phyloP scores from a whole-genome alignment of 305 asterid species.

The Fraxinus platypoda region DNA sequence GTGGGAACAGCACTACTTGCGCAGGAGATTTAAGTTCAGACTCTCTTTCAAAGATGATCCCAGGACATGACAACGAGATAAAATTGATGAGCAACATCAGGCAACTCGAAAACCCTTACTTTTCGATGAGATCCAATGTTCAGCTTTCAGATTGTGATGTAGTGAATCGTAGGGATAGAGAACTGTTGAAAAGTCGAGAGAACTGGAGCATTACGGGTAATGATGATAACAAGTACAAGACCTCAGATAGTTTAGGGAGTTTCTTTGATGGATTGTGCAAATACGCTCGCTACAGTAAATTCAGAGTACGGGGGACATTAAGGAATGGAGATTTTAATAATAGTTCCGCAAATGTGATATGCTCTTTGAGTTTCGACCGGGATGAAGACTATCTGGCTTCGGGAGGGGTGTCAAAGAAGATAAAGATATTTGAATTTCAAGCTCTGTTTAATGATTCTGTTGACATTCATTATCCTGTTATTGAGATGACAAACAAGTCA shows the following conservation, averaged over 20 bases:
- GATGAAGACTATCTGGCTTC: constrained; percentile 91
- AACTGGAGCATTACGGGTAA: constrained; percentile 35
- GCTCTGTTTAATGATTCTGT: constrained; percentile 69
- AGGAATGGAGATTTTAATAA: constrained; percentile 71
- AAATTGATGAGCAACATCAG: constrained; percentile 56
- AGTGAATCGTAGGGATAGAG: constrained; percentile 43
- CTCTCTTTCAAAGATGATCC: constrained; percentile 28
- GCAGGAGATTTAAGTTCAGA: constrained; percentile 30
- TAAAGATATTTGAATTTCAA: constrained; percentile 68
- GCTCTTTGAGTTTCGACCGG: constrained; percentile 93
- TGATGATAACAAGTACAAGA: constrained; percentile 33
- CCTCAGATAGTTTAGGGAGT: constrained; percentile 61
- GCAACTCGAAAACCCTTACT: constrained; percentile 85
- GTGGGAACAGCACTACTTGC: neutral
- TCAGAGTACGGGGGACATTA: constrained; percentile 62
- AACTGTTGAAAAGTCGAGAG: constrained; percentile 50
- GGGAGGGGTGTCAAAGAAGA: constrained; percentile 93
- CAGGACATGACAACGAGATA: constrained; percentile 34
- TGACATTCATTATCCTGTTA: constrained; percentile 83
- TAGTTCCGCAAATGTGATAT: constrained; percentile 77
- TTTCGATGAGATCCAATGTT: constrained; percentile 71
- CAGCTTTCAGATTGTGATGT: constrained; percentile 42
- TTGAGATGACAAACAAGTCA: constrained; percentile 80
- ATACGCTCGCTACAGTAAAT: constrained; percentile 75
- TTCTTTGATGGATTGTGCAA: constrained; percentile 87